Percentiles rank a stretch among this genome's conserved stretches.
Conservation (phyloP, 257 asterid species). For the Vinca minor region DNA sequence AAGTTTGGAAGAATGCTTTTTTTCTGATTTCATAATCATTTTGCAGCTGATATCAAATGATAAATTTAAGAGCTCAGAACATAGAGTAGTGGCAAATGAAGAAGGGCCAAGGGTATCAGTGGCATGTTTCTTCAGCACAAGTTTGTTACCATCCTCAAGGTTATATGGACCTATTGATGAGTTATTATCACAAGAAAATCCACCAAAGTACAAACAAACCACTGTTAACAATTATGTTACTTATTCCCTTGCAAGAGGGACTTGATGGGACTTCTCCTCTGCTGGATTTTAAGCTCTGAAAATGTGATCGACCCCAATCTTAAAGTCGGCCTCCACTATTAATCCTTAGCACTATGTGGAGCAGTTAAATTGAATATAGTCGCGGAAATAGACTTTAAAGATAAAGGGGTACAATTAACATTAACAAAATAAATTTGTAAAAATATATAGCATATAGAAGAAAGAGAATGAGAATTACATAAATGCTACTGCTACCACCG, state of each 20-base stretch:
- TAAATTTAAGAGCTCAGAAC: slow-evolving; percentile 14
- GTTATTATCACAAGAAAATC: slow-evolving; percentile 12
- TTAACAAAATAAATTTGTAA: too few relatives aligned
- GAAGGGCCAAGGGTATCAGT: slow-evolving; percentile 13
- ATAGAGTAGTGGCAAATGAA: slow-evolving; percentile 11
- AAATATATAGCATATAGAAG: too few relatives aligned
- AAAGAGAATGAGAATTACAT: too few relatives aligned
- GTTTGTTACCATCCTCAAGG: background rate
- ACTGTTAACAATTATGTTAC: slow-evolving; percentile 6
- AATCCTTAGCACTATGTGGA: too few relatives aligned
- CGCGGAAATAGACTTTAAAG: too few relatives aligned
- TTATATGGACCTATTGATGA: slow-evolving; percentile 16
- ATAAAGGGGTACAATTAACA: too few relatives aligned
- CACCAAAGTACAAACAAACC: slow-evolving; percentile 13
- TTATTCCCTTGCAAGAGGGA: slow-evolving; percentile 4
- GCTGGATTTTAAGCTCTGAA: slow-evolving; percentile 11
- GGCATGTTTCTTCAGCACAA: slow-evolving; percentile 17
- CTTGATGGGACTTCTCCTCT: slow-evolving; percentile 12
- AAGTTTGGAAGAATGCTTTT: background rate
- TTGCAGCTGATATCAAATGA: slow-evolving; percentile 17
- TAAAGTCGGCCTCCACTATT: too few relatives aligned
- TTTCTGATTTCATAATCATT: background rate
- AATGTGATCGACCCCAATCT: too few relatives aligned
- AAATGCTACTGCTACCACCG: too few relatives aligned
- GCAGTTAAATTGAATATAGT: too few relatives aligned